Percentiles rank a stretch among this genome's conserved stretches.
Conservation (phyloP, 352 stramenopile species). For the Pythium insidiosum region DNA sequence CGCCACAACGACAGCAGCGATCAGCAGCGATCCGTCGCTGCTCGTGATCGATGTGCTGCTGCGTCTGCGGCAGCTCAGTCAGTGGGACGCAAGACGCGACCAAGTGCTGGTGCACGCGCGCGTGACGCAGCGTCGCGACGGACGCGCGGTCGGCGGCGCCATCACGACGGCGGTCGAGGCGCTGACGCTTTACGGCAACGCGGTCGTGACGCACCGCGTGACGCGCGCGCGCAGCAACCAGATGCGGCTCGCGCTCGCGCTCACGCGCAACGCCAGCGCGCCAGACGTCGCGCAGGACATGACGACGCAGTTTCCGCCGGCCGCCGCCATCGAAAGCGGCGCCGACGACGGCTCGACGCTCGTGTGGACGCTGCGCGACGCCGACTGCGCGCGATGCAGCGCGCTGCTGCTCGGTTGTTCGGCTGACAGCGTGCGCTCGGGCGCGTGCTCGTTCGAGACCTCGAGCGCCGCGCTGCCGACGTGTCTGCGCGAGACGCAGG, state of each 20-base stretch:
- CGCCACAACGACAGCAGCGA: too few relatives aligned
- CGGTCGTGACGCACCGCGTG: too few relatives aligned
- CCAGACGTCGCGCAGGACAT: too few relatives aligned
- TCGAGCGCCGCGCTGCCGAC: neutral
- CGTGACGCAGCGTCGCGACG: slow-evolving; percentile 11
- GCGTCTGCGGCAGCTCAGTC: slow-evolving; percentile 24
- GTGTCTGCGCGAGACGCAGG: slow-evolving; percentile 1
- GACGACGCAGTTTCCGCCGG: slow-evolving; percentile 23
- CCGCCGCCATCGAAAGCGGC: neutral
- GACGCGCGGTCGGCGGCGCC: neutral
- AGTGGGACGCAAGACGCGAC: slow-evolving; percentile 15
- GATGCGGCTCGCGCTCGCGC: too few relatives aligned
- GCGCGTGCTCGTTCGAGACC: slow-evolving; percentile 6
- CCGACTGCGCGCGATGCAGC: slow-evolving; percentile 2
- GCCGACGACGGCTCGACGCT: neutral
- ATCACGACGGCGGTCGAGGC: slow-evolving; percentile 11
- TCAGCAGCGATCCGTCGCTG: too few relatives aligned
- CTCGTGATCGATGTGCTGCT: slow-evolving; percentile 20
- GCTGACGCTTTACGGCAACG: slow-evolving; percentile 25
- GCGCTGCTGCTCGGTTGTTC: slow-evolving; percentile 6
- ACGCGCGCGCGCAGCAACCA: too few relatives aligned
- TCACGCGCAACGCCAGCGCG: too few relatives aligned
- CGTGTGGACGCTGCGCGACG: slow-evolving; percentile 1
- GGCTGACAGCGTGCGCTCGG: slow-evolving; percentile 1
- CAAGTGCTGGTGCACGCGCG: slow-evolving; percentile 21